These are phyloP conservation scores for Colletotrichum coccodes DNA, from an alignment of 2,329 filamentous ascomycete species.

Conservation along the genomic window DNA sequence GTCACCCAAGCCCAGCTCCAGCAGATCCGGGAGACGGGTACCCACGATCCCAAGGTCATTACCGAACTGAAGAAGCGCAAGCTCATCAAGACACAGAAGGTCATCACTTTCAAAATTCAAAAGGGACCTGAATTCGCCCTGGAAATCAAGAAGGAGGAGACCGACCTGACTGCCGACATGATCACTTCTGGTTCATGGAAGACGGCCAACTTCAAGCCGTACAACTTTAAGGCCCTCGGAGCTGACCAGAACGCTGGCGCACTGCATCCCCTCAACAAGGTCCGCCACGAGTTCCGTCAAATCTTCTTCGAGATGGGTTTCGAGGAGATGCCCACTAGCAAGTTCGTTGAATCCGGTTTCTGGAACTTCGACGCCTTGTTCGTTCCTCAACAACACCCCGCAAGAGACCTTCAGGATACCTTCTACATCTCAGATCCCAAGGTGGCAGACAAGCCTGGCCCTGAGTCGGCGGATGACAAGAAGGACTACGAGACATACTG, in stretches of 20 bases:
- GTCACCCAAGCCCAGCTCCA: conserved; percentile 80
- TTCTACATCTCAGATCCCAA: conserved; percentile 97
- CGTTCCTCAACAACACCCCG: conserved; percentile 79
- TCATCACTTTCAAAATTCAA: conserved; percentile 81
- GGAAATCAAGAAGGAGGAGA: conserved; percentile 92
- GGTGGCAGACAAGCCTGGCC: conserved; percentile 74
- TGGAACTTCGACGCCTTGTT: conserved; percentile 62
- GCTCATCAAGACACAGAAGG: conserved; percentile 84
- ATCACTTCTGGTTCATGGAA: conserved; percentile 90
- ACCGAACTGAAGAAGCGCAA: conserved; percentile 92
- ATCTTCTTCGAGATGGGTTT: conserved; percentile 99
- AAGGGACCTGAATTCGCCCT: conserved; percentile 91
- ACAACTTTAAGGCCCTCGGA: conserved; percentile 80
- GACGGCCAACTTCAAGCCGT: conserved; percentile 86
- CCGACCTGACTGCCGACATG: conserved; percentile 95
- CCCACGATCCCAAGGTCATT: conserved; percentile 80
- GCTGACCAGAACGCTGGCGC: conserved; percentile 70
- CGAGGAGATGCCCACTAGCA: conserved; percentile 95
- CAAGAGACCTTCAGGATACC: conserved; percentile 96
- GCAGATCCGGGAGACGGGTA: conserved; percentile 75
- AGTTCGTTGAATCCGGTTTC: conserved; percentile 96
- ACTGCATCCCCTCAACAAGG: conserved; percentile 85
- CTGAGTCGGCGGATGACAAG: conserved; percentile 63
- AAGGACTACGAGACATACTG: conserved; percentile 86
- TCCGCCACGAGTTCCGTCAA: conserved; percentile 92